Evolutionary conservation across 2,329 filamentous ascomycete species (phyloP), one percentile per base, ranked within the genome.

Genomic region (Trichoderma breve): DNA sequence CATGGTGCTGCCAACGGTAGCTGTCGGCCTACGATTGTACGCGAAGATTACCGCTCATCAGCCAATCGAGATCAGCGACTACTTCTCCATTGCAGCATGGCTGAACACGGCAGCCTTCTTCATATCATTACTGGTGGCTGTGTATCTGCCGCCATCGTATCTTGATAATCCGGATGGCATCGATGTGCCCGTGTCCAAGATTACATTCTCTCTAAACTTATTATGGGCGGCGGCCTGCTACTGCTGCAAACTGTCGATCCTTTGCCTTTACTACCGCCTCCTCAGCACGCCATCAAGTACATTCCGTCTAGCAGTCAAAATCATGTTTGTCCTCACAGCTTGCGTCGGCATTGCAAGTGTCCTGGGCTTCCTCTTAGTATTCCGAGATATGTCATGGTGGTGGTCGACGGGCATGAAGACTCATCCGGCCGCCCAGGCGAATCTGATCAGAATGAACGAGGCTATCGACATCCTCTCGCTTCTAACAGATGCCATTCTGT

Each of bases 341-440:
- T 69, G 55, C 7, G 30, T 69, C 12, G 66, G 66, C 8, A 28
- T 69, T 3, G 66, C 55, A 15, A 69, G 55, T 26, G 24, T 21
- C 36, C 14, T 69, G 28, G 66, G 55, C 15, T 69, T 69, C n/a
- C 66, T 69, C 28, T 51, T 69, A 14, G 24, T 69, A 3, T 69
- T 69, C 28, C 39, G 36, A 21, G 66, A 69, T 69, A 24, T 69
- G n/a, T 60, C 66, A 26, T 69, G 66, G 66, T 69, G 66, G 66
- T 69, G 66, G 66, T 61, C 66, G n/a, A 69, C 26, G n/a, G 66
- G 66, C 5, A 32, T 69, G 55, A 51, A 58, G 39, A 39, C 53
- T 14, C 66, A 69, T 21, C 66, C 66, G 5, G 26, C 26, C 2
- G 55, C 57, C 8, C 55, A 47, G 26, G 66, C 66, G n/a, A 39